Evolutionary conservation across 164 flowering plant species (phyloP), one percentile per base, ranked within the genome.

Genomic region (Chimonanthus salicifolius): DNA sequence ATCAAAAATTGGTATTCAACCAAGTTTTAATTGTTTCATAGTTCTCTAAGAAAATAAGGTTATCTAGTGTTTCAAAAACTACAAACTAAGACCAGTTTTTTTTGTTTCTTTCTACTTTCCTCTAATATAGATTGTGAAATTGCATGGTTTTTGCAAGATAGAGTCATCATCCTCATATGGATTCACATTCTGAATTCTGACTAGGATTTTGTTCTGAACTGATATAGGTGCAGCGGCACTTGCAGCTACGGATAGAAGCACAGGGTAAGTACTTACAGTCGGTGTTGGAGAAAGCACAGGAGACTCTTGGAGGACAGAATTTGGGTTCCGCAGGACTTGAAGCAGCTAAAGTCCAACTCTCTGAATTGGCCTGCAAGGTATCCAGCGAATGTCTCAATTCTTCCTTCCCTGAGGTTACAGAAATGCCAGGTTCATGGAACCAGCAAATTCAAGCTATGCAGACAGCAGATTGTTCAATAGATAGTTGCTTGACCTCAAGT

Each of bases 241-340:
- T 94, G 65, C 98, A 94, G 80, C 91, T 90, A 21, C 86, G 94
- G 2, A 94, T 94, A 65, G 98, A 94, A 74, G 95, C 97, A 46
- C 98, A 91, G 78, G 98, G 97, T 7, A 91, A 94, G 76, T 91
- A 94, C 77, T 83, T 94, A 18, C 98, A 94, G 75, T 49, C 91
- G 1, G 95, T 94, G 72, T 82, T 94, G 74, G 95, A 94, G 82
- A 94, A 88, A 84, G 98, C 98, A 10, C 92, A 94, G 58, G 97
- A 94, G 64, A 90, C 98, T 5, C 89, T 94, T 60, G 98, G 91
- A 75, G 83, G 80, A 77, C 97, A 91, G 66, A 89, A 90, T 66
- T 70, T 83, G 49, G 94, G 97, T 46, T 65, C 88, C 48, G 81
- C 74, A 33, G 94, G 92, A 71, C 80, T 90, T 2, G 97, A 91